These are phyloP conservation scores for Gelatoporia subvermispora DNA, from an alignment of 768 basidiomycete species.

Conservation along the genomic window DNA sequence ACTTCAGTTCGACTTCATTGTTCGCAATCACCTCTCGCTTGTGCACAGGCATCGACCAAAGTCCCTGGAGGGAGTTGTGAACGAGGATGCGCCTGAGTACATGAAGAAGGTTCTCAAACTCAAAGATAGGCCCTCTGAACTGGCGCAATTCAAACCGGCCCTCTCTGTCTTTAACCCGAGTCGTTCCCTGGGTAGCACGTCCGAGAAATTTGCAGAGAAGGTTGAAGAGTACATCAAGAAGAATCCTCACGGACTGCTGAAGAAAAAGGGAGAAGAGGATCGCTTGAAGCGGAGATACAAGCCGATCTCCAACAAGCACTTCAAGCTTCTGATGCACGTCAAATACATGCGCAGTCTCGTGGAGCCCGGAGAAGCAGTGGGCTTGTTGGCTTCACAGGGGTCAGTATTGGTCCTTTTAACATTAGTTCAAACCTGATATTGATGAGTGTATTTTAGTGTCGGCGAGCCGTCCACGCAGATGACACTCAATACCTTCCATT, in stretches of 20 bases:
- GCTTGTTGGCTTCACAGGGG: constrained; percentile 95
- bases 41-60: constrained; percentile 66
- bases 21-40: constrained; percentile 77
- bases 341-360: constrained; percentile 92
- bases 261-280: constrained; percentile 30
- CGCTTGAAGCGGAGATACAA: constrained; percentile 23
- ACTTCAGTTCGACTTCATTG: constrained; percentile 89
- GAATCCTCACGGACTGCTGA: constrained; percentile 57
- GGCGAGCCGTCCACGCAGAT: constrained; percentile 99
- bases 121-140: constrained; percentile 40
- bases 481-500: constrained; percentile 99
- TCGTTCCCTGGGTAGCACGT: constrained; percentile 82
- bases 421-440: background rate
- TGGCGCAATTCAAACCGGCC: constrained; percentile 62
- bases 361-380: constrained; percentile 98
- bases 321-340: constrained; percentile 81
- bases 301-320: constrained; percentile 44
- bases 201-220: constrained; percentile 83
- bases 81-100: constrained; percentile 61
- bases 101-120: constrained; percentile 91
- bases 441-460: constrained; percentile 47
- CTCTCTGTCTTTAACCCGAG: constrained; percentile 75
- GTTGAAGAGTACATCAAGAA: constrained; percentile 74
- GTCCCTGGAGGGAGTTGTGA: constrained; percentile 49
- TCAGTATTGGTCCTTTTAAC: constrained; percentile 31